These are phyloP conservation scores for Aspergillus fijiensis DNA, from an alignment of 2,329 filamentous ascomycete genomes.

Conservation along the genomic window DNA sequence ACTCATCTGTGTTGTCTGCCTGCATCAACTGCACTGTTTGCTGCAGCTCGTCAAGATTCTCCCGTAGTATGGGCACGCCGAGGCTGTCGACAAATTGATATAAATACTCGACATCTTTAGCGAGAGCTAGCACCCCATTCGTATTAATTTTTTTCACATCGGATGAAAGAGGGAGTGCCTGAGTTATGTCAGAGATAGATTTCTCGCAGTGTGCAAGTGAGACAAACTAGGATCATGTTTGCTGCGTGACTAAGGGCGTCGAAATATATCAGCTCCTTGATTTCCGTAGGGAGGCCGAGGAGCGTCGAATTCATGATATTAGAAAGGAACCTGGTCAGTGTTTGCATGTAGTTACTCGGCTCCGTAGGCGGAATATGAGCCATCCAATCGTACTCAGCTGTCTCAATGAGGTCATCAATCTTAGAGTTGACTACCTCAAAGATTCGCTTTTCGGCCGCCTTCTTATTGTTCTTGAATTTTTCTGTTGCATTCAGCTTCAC, in stretches of 20 bases:
- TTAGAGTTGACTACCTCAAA: constrained; percentile 99
- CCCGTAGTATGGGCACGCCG: constrained; percentile 81
- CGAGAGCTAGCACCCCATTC: constrained; percentile 76
- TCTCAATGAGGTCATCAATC: constrained; percentile 95
- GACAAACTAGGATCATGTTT: constrained; percentile 72
- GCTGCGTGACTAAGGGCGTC: constrained; percentile 90
- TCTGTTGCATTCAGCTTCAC: constrained; percentile 80
- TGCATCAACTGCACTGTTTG: constrained; percentile 90
- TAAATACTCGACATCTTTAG: constrained; percentile 80
- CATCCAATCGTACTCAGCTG: constrained; percentile 93
- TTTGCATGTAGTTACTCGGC: constrained; percentile 92
- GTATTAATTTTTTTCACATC: constrained; percentile 84
- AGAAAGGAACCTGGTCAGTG: constrained; percentile 84
- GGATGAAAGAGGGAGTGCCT: constrained; percentile 73
- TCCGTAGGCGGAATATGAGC: constrained; percentile 63
- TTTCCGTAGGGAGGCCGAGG: constrained; percentile 86
- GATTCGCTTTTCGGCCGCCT: constrained; percentile 93
- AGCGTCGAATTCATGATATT: constrained; percentile 97
- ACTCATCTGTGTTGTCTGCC: constrained; percentile 88
- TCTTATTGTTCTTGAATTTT: constrained; percentile 85
- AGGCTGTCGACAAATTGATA: constrained; percentile 83
- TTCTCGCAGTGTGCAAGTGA: background rate
- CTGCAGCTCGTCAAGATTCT: constrained; percentile 87
- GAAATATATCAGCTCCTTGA: constrained; percentile 97
- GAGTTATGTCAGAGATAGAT: constrained; percentile 19